Percentiles rank a stretch among this genome's conserved stretches.
Evolutionary conservation across 768 basidiomycete genomes (phyloP).

Genomic region (Mycena latifolia): DNA sequence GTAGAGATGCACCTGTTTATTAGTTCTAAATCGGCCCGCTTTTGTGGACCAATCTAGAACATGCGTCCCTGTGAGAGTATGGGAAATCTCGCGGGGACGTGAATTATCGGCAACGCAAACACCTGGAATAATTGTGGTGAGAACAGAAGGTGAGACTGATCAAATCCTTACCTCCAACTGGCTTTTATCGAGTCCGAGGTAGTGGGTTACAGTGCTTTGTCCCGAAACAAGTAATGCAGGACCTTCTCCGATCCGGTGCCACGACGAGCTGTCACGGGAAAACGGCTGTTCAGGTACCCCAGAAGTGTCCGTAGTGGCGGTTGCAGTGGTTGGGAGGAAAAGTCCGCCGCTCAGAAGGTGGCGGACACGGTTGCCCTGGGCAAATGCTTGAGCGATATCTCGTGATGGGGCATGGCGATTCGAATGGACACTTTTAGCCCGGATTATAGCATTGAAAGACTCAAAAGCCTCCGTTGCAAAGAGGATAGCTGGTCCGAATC

Average conservation of each 20-base stretch:
- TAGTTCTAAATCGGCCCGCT: not conserved
- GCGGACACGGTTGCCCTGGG: conserved; percentile 40
- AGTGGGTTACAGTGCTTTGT: not conserved
- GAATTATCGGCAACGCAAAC: not conserved
- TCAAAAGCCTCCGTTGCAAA: conserved; percentile 51
- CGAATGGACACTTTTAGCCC: conserved; percentile 45
- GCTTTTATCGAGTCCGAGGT: conserved; percentile 17
- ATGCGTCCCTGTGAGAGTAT: conserved; percentile 1
- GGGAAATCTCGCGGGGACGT: not conserved
- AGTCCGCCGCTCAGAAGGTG: conserved; percentile 44
- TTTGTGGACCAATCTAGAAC: not conserved
- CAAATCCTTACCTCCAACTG: too few species aligned
- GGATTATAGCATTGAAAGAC: conserved; percentile 47
- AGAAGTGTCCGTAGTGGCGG: not conserved
- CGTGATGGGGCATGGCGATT: conserved; percentile 50
- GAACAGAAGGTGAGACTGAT: too few species aligned
- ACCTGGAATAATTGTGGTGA: conserved; percentile 3
- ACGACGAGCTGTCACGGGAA: too few species aligned
- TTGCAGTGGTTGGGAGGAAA: not conserved
- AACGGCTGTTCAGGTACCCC: too few species aligned
- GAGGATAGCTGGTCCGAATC: too few species aligned
- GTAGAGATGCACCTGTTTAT: not conserved
- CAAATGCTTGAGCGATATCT: conserved; percentile 45
- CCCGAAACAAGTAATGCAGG: too few species aligned
- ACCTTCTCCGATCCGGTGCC: too few species aligned